Base-by-base conservation (phyloP, 2,329 filamentous ascomycete genomes). In the Botrytis paeoniae region DNA sequence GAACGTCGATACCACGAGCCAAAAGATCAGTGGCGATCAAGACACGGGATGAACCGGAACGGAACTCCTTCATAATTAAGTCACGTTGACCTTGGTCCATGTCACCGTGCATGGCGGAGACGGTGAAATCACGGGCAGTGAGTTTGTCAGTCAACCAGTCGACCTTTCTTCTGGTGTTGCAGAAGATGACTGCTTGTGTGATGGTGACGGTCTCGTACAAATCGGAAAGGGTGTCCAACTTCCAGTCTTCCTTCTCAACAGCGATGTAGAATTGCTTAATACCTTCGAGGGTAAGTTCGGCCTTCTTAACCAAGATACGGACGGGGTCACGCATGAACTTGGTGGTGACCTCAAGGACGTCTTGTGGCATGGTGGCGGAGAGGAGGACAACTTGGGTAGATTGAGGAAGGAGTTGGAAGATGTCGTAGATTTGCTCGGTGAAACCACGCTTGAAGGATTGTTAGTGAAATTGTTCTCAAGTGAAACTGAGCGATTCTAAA, bases 201-300 rank as follows among this genome's bases (percentile, higher is more conserved):
- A 98, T 99, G 83, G 96, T 99, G 83, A 99, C 93, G 73, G 96
- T 99, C 88, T 99, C 96, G 89, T 99, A 99, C 80, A 99, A 86
- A 86, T 99, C 96, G 81, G 93, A 98, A 76, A 99, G 93, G 75
- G 96, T 99, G 85, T 99, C 96, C 78, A 99, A 92, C 88, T 99
- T 99, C 96, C 96, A 99, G 83, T 99, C 96, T 85, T 99, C 96
- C 90, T 99, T 98, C 89, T 99, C 96, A 75, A 99, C 96, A 75
- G 96, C 96, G 86, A 99, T 98, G 88, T 98, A 99, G 88, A 98
- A 99, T 85, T 99, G 96, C 90, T 99, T 99, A 83, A 99, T 97
- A 93, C 96, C 96, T 87, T 99, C 96, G 74, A 99, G 94, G 82
- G 96, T 99, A 85, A 99, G 92, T 85, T 99, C 96, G 83, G 97